Evolutionary conservation across 192 early-diverging fungal genomes (phyloP).

Genomic region (Dispira parvispora): DNA sequence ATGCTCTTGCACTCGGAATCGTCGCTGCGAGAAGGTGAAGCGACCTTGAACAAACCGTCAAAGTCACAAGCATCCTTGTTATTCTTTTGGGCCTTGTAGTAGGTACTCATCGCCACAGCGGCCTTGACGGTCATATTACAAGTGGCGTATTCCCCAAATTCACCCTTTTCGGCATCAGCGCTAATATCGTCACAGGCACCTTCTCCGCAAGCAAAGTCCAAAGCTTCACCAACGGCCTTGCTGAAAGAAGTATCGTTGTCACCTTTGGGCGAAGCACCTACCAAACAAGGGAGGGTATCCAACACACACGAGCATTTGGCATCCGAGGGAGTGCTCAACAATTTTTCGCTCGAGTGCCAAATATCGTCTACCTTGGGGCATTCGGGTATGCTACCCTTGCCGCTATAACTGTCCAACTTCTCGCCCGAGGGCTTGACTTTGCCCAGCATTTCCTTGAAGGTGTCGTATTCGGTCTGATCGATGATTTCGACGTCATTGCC

Average conservation of each 20-base stretch:
- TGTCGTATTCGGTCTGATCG: conserved; percentile 37
- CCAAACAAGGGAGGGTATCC: conserved; percentile 31
- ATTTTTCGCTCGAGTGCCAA: conserved; percentile 35
- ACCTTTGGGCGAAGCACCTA: conserved; percentile 17
- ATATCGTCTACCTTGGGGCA: conserved; percentile 24
- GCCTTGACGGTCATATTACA: conserved; percentile 25
- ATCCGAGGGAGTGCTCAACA: conserved; percentile 47
- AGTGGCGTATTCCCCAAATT: conserved; percentile 27
- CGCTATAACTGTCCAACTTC: conserved; percentile 33
- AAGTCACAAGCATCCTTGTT: conserved; percentile 28
- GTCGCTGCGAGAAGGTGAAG: background rate
- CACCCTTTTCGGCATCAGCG: conserved; percentile 16
- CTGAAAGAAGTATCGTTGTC: conserved; percentile 18
- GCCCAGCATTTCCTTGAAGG: conserved; percentile 36
- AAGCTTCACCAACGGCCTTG: conserved; percentile 17
- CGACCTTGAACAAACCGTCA: conserved; percentile 21
- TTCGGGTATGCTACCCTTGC: conserved; percentile 20
- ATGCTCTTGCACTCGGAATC: background rate
- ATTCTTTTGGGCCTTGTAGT: conserved; percentile 21
- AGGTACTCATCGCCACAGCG: conserved; percentile 28
- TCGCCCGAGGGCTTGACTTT: conserved; percentile 33
- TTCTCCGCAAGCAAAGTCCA: conserved; percentile 22
- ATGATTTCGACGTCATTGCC: conserved; percentile 20
- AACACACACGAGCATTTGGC: conserved; percentile 47
- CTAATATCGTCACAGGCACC: conserved; percentile 22